These are phyloP conservation scores for Mercurialis annua DNA, from an alignment of 345 rosid species.

Conservation along the genomic window DNA sequence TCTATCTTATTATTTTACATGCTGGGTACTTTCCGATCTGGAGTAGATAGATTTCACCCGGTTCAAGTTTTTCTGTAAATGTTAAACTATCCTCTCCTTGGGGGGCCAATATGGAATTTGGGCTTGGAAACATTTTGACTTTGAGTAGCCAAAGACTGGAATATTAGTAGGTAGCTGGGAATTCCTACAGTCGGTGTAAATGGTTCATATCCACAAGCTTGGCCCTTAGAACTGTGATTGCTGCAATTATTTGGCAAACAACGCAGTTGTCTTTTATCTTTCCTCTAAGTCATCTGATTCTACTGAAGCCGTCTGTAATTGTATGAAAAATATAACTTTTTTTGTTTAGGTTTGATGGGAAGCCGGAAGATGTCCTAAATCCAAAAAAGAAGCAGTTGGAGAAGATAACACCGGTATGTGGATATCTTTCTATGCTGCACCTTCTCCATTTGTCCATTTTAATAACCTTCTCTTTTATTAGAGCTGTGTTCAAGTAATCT, in stretches of 20 bases:
- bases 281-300: background rate
- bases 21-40: background rate
- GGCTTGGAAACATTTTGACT: background rate
- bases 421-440: background rate
- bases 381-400: conserved; percentile 97
- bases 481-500: background rate
- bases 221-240: background rate
- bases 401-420: conserved; percentile 82
- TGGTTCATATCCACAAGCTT: background rate
- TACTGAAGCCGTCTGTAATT: background rate
- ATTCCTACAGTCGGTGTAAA: background rate
- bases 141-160: background rate
- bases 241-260: background rate
- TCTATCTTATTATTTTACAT: background rate
- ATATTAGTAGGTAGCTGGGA: background rate
- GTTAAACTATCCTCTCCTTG: background rate
- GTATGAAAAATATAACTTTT: background rate
- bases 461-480: background rate
- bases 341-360: conserved; percentile 72
- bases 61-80: background rate
- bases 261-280: background rate
- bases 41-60: background rate
- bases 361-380: conserved; percentile 92
- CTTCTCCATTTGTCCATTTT: background rate
- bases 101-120: background rate